Percentiles rank a stretch among this genome's conserved stretches.
These are phyloP conservation scores for Syzygium syzygioides DNA, from an alignment of 441 rosid genomes.

Conservation along the genomic window DNA sequence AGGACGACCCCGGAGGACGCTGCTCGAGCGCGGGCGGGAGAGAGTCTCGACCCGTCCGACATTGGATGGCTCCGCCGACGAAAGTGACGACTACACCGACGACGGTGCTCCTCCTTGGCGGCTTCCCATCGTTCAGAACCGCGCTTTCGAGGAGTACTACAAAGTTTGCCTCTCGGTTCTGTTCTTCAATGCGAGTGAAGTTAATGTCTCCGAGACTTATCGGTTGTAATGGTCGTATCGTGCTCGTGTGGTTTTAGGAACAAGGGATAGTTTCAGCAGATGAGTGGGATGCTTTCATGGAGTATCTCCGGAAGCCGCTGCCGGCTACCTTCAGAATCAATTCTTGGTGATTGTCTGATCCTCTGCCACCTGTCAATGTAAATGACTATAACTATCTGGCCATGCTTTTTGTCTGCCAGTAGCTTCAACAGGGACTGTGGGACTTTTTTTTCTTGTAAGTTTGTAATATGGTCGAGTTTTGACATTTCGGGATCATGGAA, in stretches of 20 bases:
- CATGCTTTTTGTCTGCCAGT: neutral
- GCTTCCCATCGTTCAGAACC: neutral
- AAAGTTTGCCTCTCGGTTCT: neutral
- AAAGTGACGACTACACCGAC: neutral
- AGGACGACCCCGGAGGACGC: neutral
- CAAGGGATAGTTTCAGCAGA: neutral
- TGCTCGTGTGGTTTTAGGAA: neutral
- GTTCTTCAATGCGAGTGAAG: neutral
- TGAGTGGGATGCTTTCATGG: neutral
- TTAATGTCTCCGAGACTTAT: neutral
- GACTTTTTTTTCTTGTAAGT: neutral
- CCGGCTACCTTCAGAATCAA: neutral
- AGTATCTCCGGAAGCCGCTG: neutral
- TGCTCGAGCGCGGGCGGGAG: neutral
- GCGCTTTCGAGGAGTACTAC: neutral
- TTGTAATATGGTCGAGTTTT: neutral
- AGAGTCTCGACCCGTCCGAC: neutral
- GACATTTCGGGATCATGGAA: neutral
- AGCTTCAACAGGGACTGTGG: neutral
- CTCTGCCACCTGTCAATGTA: neutral
- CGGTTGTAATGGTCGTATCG: neutral
- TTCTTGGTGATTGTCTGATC: neutral
- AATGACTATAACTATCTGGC: neutral
- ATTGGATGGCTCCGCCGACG: neutral
- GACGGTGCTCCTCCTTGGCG: neutral